Conservation (phyloP, 2,329 filamentous ascomycete genomes). For the Fusarium foetens region DNA sequence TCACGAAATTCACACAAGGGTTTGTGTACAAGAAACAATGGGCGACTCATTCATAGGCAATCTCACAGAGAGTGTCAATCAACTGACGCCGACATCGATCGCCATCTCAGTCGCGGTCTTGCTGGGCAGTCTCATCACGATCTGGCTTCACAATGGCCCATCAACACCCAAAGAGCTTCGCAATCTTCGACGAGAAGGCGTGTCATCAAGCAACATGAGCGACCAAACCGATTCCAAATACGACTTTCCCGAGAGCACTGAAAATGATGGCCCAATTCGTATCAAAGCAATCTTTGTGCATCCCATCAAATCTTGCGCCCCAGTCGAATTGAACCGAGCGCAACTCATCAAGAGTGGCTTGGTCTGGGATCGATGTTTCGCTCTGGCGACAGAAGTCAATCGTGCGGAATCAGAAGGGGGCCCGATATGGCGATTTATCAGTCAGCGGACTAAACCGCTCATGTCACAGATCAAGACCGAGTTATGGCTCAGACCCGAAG, state of each 20-base stretch:
- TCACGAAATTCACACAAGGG: neutral
- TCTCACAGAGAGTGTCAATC: neutral
- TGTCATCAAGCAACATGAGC: constrained; percentile 39
- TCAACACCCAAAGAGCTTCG: neutral
- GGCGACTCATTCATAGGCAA: neutral
- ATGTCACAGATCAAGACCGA: constrained; percentile 33
- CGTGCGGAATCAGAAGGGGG: constrained; percentile 28
- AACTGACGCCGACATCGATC: neutral
- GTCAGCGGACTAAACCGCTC: constrained; percentile 40
- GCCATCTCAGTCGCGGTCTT: neutral
- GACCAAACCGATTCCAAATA: constrained; percentile 40
- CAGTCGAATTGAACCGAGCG: constrained; percentile 39
- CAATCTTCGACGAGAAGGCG: constrained; percentile 30
- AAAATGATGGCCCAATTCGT: constrained; percentile 11
- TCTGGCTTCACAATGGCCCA: neutral
- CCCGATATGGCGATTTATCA: constrained; percentile 41
- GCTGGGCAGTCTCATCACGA: neutral
- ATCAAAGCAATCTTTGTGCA: constrained; percentile 46
- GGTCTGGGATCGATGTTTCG: constrained; percentile 43
- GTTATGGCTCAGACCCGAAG: constrained; percentile 9
- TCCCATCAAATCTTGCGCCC: constrained; percentile 45
- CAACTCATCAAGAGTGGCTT: constrained; percentile 42
- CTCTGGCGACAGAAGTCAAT: constrained; percentile 44
- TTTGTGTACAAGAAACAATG: neutral
- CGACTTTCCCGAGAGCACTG: neutral